A percentile compares a stretch with the other conserved stretches of the same genome.
These are phyloP conservation scores for Colletotrichum aenigma DNA, from an alignment of 2,329 filamentous ascomycete species.

Conservation along the genomic window DNA sequence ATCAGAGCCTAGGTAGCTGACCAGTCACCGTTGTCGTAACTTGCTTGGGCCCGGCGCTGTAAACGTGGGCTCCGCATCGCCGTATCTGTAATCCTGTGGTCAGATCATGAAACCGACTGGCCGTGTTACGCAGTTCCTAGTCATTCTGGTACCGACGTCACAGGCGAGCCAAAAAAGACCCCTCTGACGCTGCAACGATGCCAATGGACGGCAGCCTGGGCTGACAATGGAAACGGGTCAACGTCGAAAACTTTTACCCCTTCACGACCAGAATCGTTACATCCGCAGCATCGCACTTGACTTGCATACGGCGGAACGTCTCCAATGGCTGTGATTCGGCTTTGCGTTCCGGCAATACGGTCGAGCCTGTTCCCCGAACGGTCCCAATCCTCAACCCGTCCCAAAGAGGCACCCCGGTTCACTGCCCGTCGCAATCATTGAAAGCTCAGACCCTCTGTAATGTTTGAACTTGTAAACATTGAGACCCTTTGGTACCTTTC, in stretches of 20 bases:
- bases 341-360: not conserved
- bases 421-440: not conserved
- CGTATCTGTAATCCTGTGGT: not conserved
- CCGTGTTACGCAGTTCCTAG: not conserved
- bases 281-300: not conserved
- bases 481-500: not conserved
- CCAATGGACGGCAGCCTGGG: not conserved
- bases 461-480: not conserved
- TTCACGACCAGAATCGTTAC: not conserved
- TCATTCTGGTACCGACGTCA: constrained; percentile 10
- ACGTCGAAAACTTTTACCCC: not conserved
- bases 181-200: not conserved
- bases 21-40: not conserved
- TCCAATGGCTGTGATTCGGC: not conserved
- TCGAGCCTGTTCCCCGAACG: not conserved
- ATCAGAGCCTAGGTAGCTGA: not conserved
- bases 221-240: not conserved
- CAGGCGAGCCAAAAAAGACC: not conserved
- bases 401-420: not conserved
- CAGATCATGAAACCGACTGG: not conserved
- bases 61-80: not conserved
- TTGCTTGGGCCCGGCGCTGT: not conserved
- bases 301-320: constrained; percentile 4
- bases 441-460: not conserved
- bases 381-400: not conserved